Evolutionary conservation across 225 moss, liverwort and hornwort genomes (phyloP), one percentile per base, ranked within the genome.

Genomic region (Lunularia cruciata): DNA sequence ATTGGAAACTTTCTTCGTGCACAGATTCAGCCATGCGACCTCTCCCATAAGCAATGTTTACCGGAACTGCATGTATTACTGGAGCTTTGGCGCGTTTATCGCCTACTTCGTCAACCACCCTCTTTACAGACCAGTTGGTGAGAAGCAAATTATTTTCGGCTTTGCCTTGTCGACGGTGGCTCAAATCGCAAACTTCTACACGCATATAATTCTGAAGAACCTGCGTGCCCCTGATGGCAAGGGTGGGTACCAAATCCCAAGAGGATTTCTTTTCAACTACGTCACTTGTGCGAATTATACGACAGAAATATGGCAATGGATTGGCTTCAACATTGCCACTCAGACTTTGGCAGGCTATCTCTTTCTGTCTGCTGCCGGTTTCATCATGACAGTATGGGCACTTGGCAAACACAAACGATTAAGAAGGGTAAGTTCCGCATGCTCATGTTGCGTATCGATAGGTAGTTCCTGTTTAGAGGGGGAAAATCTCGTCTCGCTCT

Each of bases 41-140:
- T 87, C 89, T 40, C 86, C 90, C 10, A 48, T 96, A 0, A 87
- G 83, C 34, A 92, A 85, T 14, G 90, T 96, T 0, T 92, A 90
- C 53, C 78, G 92, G 30, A 96, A 96, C 43, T 92, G 88, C 9
- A 18, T 45, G 23, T 96, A 90, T 67, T 92, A 90, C 72, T 90
- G 87, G 88, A 20, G 69, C 25, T 92, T 96, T 75, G 89, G 88
- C 65, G 77, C 81, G 13, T 85, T 90, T 49, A 87, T 90, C 33
- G 89, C 90, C 3, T 96, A 96, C 14, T 90, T 86, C 52, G 78
- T 96, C 26, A 96, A 92, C 62, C 92, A 92, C 38, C 96, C 92
- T 13, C 72, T 86, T 2, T 92, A 86, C 74, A 87, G 76, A 8
- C 81, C 87, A 26, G 90, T 96, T n/a, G 76, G 68, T 67, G 77